These are phyloP conservation scores for Melocanna baccifera DNA, from an alignment of 176 grass and related monocot species.

Conservation along the genomic window DNA sequence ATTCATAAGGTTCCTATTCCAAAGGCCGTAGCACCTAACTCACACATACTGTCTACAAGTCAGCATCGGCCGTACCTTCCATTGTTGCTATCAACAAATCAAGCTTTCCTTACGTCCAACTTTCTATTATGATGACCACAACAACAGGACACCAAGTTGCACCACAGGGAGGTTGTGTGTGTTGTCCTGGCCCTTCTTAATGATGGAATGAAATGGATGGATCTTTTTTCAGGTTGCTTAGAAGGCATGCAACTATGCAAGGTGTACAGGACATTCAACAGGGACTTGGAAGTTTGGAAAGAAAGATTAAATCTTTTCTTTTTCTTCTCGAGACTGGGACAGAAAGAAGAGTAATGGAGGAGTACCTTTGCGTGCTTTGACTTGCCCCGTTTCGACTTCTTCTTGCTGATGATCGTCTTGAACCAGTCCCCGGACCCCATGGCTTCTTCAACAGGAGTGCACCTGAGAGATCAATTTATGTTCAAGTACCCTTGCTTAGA, in stretches of 20 bases:
- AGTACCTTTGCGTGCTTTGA: constrained; percentile 66
- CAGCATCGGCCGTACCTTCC: constrained; percentile 1
- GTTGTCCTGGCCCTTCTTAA: constrained; percentile 20
- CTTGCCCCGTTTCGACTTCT: constrained; percentile 58
- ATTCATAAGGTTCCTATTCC: constrained; percentile 23
- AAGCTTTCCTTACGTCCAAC: constrained; percentile 17
- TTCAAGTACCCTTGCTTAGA: constrained; percentile 20
- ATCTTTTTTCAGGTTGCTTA: constrained; percentile 48
- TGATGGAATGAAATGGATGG: constrained; percentile 37
- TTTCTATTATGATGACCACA: constrained; percentile 28
- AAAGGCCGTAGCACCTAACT: constrained; percentile 22
- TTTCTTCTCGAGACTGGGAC: neutral
- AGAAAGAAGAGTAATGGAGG: neutral
- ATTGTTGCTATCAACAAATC: constrained; percentile 38
- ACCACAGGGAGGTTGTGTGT: constrained; percentile 7
- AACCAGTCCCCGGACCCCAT: constrained; percentile 94
- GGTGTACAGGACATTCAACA: constrained; percentile 25
- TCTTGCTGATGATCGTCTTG: constrained; percentile 83
- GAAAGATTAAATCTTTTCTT: neutral
- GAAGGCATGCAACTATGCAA: constrained; percentile 36
- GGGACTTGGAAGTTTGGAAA: neutral
- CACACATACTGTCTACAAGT: constrained; percentile 19
- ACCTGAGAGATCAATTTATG: constrained; percentile 19
- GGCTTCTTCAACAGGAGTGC: constrained; percentile 26
- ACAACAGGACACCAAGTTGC: constrained; percentile 24